These are phyloP conservation scores for Microdochium nivale DNA, from an alignment of 2,329 filamentous ascomycete genomes.

Conservation along the genomic window DNA sequence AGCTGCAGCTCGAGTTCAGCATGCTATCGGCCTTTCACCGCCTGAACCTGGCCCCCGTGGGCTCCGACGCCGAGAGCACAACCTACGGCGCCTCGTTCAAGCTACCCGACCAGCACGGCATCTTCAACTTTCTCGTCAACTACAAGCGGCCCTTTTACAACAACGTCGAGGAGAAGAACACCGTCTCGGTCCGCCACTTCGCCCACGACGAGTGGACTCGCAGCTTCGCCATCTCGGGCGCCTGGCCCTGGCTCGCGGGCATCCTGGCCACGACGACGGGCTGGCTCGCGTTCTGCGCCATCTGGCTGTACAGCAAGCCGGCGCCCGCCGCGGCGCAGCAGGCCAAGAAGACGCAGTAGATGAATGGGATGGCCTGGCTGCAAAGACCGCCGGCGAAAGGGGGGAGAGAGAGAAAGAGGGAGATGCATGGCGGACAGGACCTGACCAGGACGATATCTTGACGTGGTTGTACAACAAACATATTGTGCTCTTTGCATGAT, in stretches of 20 bases:
- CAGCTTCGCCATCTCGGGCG: slow-evolving; percentile 80
- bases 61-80: slow-evolving; percentile 56
- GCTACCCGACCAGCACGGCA: slow-evolving; percentile 93
- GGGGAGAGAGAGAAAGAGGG: too few species aligned
- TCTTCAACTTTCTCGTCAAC: slow-evolving; percentile 97
- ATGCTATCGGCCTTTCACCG: slow-evolving; percentile 99
- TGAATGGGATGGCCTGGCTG: not conserved
- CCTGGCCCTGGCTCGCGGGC: slow-evolving; percentile 91
- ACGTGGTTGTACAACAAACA: too few species aligned
- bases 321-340: slow-evolving; percentile 17
- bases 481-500: too few species aligned
- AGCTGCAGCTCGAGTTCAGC: slow-evolving; percentile 89
- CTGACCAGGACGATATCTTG: too few species aligned
- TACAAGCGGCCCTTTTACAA: slow-evolving; percentile 93
- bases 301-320: slow-evolving; percentile 74
- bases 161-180: slow-evolving; percentile 85
- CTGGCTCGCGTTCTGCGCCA: slow-evolving; percentile 73
- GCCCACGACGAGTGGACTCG: slow-evolving; percentile 95
- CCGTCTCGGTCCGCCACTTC: slow-evolving; percentile 91
- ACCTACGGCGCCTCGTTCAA: slow-evolving; percentile 70
- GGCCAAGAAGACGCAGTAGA: slow-evolving; percentile 39
- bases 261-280: slow-evolving; percentile 76
- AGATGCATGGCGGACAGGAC: too few species aligned
- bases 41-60: slow-evolving; percentile 55
- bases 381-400: not conserved